Evolutionary conservation across 139 green algal species (phyloP), one percentile per base, ranked within the genome.

Genomic region (Chlorella sp.): DNA sequence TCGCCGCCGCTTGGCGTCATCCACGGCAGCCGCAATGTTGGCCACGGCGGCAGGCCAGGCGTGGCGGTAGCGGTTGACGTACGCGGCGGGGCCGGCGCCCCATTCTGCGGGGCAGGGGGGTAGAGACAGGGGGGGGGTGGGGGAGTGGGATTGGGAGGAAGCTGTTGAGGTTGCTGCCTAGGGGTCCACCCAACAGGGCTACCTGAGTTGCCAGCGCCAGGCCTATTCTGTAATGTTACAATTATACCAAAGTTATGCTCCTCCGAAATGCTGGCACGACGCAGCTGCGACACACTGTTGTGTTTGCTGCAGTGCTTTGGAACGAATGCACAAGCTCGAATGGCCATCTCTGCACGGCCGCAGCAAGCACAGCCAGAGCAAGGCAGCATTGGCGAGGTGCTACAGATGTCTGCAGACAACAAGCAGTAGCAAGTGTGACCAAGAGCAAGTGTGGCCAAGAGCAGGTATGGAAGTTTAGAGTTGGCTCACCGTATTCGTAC

Each of bases 31-130:
- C 30, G 86, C 80, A 18, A 91, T 86, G 60, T 86, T 89, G 12
- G 39, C 68, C 21, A 79, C 34, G 16, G 89, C 86, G n/a, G 92
- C 87, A 7, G 78, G 69, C 93, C 93, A 96, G 36, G 77, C 92
- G 77, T 94, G 92, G 68, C 87, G 83, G 88, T 96, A 96, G 19
- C 90, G 94, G 86, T 96, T 95, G 57, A 91, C 61, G 87, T 94
- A 96, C 39, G 66, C 86, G 81, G 93, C 92, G 1, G 91, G 88
- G 37, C 78, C 88, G 21, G 32, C 21, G 85, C 71, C 85, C 39
- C 71, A 88, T 37, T 88, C 84, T 88, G 40, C 84, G 34, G 32
- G 32, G 28, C 36, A 2, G 0, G 81, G 30, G 32, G 9, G 81
- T 32, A 53, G 16, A 48, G n/a, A n/a, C n/a, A n/a, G n/a, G n/a